phyloP scores from a whole-genome alignment of 148 eudicot genomes.

The Spergularia marina region DNA sequence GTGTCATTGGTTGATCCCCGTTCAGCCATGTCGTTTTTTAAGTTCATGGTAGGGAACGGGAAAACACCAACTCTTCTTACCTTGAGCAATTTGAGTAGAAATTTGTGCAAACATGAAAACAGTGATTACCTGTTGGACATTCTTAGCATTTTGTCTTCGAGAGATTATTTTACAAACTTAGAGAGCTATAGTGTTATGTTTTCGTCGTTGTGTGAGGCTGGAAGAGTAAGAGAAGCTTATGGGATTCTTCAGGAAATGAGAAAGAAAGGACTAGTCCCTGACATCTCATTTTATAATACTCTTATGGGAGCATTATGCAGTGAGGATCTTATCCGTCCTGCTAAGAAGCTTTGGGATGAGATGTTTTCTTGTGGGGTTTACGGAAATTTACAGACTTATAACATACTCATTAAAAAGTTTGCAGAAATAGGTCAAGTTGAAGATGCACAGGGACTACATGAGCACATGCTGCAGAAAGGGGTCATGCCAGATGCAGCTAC shows the following conservation, averaged over 20 bases:
- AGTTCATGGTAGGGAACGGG: slow-evolving; percentile 61
- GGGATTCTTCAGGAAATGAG: slow-evolving; percentile 66
- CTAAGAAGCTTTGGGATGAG: slow-evolving; percentile 91
- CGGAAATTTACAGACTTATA: slow-evolving; percentile 62
- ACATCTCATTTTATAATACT: slow-evolving; percentile 61
- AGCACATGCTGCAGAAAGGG: slow-evolving; percentile 57
- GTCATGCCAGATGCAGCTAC: slow-evolving; percentile 47
- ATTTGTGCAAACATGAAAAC: slow-evolving; percentile 54
- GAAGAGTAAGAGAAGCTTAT: slow-evolving; percentile 72
- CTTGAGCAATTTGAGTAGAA: slow-evolving; percentile 49
- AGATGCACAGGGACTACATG: slow-evolving; percentile 52
- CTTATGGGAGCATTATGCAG: slow-evolving; percentile 84
- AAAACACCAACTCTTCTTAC: slow-evolving; percentile 51
- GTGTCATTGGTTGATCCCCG: slow-evolving; percentile 56
- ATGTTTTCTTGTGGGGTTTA: slow-evolving; percentile 72
- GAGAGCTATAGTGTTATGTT: slow-evolving; percentile 60
- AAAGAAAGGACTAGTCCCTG: slow-evolving; percentile 63
- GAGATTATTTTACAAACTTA: slow-evolving; percentile 50
- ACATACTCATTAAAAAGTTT: slow-evolving; percentile 59
- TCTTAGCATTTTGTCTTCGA: slow-evolving; percentile 45
- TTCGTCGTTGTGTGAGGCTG: slow-evolving; percentile 59
- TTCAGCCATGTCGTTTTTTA: slow-evolving; percentile 56
- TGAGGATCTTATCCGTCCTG: slow-evolving; percentile 84
- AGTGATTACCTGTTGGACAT: slow-evolving; percentile 55
- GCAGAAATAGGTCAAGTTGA: slow-evolving; percentile 48